A percentile compares a stretch with the other conserved stretches of the same genome.
These are phyloP conservation scores for Neoboletus brunneissimus DNA, from an alignment of 768 basidiomycete genomes.

Conservation along the genomic window DNA sequence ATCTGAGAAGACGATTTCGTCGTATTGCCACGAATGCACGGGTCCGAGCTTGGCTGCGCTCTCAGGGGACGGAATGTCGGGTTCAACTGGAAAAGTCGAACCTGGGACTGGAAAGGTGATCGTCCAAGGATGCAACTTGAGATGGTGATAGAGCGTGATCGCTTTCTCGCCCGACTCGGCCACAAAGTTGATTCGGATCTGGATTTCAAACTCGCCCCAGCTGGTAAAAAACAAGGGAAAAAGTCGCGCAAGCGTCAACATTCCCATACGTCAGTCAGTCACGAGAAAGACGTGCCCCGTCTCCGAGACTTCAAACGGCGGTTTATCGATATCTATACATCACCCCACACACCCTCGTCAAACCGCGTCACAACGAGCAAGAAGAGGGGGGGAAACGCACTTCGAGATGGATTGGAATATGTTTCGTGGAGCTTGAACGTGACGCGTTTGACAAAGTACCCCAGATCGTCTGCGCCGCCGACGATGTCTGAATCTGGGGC, in stretches of 20 bases:
- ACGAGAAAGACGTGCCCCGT: constrained; percentile 62
- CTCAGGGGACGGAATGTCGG: constrained; percentile 66
- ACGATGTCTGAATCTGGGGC: constrained; percentile 69
- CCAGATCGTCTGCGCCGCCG: constrained; percentile 86
- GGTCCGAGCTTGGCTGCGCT: constrained; percentile 66
- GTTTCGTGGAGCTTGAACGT: constrained; percentile 98
- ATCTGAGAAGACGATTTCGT: constrained; percentile 95
- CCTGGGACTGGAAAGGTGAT: constrained; percentile 30
- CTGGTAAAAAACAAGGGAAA: constrained; percentile 39
- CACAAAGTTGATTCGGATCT: constrained; percentile 87
- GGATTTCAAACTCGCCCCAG: constrained; percentile 99
- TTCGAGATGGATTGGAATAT: constrained; percentile 85
- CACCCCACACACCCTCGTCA: neutral
- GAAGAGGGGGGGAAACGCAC: constrained; percentile 45
- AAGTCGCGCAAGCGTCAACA: neutral
- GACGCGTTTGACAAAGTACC: constrained; percentile 92
- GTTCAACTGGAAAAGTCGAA: constrained; percentile 40
- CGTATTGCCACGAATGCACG: constrained; percentile 98
- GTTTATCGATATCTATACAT: constrained; percentile 75
- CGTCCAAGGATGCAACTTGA: constrained; percentile 93
- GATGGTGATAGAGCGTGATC: constrained; percentile 83
- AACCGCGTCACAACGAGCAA: neutral
- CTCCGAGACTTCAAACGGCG: constrained; percentile 93
- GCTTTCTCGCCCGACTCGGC: constrained; percentile 90
- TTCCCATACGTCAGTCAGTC: neutral